Base-by-base conservation (phyloP, 2,329 filamentous ascomycete genomes). In the Hypoxylon sp. region DNA sequence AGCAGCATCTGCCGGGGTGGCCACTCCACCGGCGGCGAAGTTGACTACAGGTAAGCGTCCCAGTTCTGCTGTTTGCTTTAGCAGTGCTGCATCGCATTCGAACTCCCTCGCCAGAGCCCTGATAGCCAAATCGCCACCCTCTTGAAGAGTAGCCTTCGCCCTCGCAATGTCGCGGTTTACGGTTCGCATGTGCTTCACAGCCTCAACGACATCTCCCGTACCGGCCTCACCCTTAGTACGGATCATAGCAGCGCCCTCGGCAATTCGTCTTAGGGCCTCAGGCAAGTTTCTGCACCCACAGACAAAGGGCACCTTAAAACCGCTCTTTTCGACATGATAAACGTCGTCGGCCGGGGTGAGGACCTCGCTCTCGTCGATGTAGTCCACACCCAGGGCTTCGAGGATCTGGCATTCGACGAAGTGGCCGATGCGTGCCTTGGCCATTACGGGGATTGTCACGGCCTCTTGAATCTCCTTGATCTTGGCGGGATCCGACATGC, bases 391-490 rank as follows among this genome's bases (percentile, higher is more conserved):
- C 60, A 98, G 90, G 63, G 93, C 90, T 86, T 98, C 93, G 77
- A 99, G 92, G 82, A 99, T 97, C 90, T 95, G 95, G 84, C 94
- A 98, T 85, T 99, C 96, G 76, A 98, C 95, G 74, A 98, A 94
- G 84, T 99, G 96, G 38, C 96, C 96, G 79, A 98, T 99, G 78
- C 96, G 89, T 23, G 95, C 95, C 85, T 99, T 99, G 71, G 96
- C 96, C 96, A 99, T 98, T 81, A 99, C 96, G 75, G 96, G 96
- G 76, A 98, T 98, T 59, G 95, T 98, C 50, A 98, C 96, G 43
- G 94, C 90, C 2, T 87, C 89, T 89, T 98, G 97, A 80, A 99
- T 98, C 81, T 94, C 93, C 82, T 92, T 91, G 86, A 98, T 98
- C 88, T 98, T 93, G 75, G 87, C 84, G 1, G 96, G 96, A 83